Base-by-base conservation (phyloP, 2,329 filamentous ascomycete species). In the Alternaria consortialis region DNA sequence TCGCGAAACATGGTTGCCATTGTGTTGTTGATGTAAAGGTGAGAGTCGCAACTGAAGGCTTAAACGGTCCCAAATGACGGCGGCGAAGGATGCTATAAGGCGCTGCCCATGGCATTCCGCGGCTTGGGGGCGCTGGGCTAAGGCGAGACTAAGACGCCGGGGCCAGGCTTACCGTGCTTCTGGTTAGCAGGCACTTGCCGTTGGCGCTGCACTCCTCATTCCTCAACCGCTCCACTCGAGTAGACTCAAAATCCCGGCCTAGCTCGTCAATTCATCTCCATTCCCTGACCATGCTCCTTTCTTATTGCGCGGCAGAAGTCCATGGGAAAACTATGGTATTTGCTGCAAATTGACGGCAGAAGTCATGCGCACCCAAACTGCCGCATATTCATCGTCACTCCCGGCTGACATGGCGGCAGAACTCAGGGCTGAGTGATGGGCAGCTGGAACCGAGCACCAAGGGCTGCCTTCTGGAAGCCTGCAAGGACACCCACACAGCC, bases 1-100 rank as follows among this genome's bases (percentile, higher is more conserved):
- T 76, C 65, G 44, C 75, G 74, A 63, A 81, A 81, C 68, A 80
- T 74, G 50, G 67, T 44, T 32, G 58, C 54, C 58, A 61, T 65
- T 20, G 48, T 40, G 42, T 11, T 42, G 25, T 43, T 17, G 44
- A 8, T 37, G 40, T 20, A 15, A 15, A 2, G 32, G 25, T 23
- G 32, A 27, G 20, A 27, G 32, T 50, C 46, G 46, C 23, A 34
- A 34, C 31, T 44, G 54, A 42, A 37, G 27, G 31, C 31, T 46
- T 34, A 31, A 62, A 36, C 46, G 15, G 37, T 25, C 51, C 56
- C 47, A 42, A 59, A 57, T 32, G 65, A 60, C 58, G 67, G 67
- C 63, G 56, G 61, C 51, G 52, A 46, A 55, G 55, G 43, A 55
- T 59, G 39, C 60, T 62, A 59, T 55, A 59, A 56, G 56, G 51